These are phyloP conservation scores for Sanghuangporus sanghuang DNA, from an alignment of 1,284 basidiomycete genomes.

Conservation along the genomic window DNA sequence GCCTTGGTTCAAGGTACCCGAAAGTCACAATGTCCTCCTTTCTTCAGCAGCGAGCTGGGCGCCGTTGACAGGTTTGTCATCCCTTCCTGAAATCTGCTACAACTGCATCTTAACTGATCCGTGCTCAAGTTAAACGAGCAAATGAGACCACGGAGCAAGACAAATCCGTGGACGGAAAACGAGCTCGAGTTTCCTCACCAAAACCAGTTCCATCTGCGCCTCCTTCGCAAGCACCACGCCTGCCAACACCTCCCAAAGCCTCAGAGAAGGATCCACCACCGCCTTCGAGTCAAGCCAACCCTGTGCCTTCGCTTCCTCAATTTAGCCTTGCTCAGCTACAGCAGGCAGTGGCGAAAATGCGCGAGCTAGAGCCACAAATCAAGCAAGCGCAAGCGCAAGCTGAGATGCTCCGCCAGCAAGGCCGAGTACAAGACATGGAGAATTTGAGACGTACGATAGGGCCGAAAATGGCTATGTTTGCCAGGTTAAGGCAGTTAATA, in stretches of 20 bases:
- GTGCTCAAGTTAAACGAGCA: constrained; percentile 10
- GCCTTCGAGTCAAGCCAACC: background rate
- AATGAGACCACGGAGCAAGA: background rate
- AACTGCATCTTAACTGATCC: background rate
- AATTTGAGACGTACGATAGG: background rate
- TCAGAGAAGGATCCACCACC: background rate
- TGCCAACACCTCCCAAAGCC: background rate
- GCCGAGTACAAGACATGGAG: constrained; percentile 7
- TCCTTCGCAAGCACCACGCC: background rate
- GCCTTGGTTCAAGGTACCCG: constrained; percentile 55
- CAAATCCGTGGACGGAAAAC: constrained; percentile 5
- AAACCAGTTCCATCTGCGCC: background rate
- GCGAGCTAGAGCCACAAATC: constrained; percentile 1
- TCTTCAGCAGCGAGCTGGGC: constrained; percentile 22
- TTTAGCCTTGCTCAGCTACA: background rate
- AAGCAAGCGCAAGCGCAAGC: background rate
- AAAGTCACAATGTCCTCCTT: constrained; percentile 27
- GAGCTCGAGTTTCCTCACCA: constrained; percentile 1
- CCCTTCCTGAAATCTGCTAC: background rate
- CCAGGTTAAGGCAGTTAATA: constrained; percentile 1
- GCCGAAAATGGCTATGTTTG: background rate
- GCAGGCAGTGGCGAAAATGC: background rate
- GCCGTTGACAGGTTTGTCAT: background rate
- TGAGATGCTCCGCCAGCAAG: background rate
- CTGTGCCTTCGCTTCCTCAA: background rate